These are phyloP conservation scores for Sodiomyces alkalinus DNA, from an alignment of 2,329 filamentous ascomycete species.

Conservation along the genomic window DNA sequence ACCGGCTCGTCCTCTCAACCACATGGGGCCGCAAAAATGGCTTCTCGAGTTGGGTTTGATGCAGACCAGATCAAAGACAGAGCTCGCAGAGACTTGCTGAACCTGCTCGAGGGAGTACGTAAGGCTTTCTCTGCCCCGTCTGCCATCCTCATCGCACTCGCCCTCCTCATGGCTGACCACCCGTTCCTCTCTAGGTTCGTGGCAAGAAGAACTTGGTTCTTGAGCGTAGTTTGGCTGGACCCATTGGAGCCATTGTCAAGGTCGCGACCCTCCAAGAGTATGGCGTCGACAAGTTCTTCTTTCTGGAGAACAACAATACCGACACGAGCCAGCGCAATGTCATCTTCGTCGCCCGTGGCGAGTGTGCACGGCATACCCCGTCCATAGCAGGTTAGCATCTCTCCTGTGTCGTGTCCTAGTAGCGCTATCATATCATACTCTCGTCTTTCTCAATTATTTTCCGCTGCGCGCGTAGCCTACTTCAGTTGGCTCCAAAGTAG, in stretches of 20 bases:
- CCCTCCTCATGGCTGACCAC: constrained; percentile 2
- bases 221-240: constrained; percentile 78
- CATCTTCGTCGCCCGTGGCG: constrained; percentile 81
- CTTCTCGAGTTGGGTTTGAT: constrained; percentile 56
- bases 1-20: too few relatives aligned
- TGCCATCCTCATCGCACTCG: neutral
- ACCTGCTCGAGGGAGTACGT: constrained; percentile 90
- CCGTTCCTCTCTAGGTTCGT: constrained; percentile 50
- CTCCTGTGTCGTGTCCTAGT: too few relatives aligned
- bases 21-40: constrained; percentile 48
- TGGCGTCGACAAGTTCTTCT: constrained; percentile 94
- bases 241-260: constrained; percentile 82
- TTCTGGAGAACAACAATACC: constrained; percentile 88
- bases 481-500: constrained; percentile 31
- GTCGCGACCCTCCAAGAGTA: constrained; percentile 93
- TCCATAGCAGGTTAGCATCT: constrained; percentile 90
- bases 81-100: constrained; percentile 76
- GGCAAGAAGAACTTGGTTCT: constrained; percentile 98
- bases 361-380: constrained; percentile 72
- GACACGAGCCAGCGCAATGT: constrained; percentile 92
- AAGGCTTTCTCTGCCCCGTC: constrained; percentile 3
- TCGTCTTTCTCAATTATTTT: constrained; percentile 2
- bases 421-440: too few relatives aligned
- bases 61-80: constrained; percentile 64
- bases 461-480: too few relatives aligned